Evolutionary conservation across 768 basidiomycete species (phyloP).

Genomic region (Kwoniella newhampshirensis): DNA sequence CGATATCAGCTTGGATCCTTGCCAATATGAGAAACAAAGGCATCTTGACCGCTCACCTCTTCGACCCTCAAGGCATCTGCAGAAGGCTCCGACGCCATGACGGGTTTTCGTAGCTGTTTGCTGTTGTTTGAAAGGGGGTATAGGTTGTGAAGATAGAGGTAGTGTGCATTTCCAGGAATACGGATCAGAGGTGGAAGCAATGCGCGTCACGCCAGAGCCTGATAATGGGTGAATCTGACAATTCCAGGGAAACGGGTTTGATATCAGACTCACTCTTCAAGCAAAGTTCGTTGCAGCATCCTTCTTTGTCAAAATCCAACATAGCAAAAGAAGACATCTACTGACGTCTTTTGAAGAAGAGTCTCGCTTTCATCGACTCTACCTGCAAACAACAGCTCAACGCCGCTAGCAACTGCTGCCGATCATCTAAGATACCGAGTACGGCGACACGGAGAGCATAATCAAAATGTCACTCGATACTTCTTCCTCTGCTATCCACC

Average conservation of each 20-base stretch:
- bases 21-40: background rate
- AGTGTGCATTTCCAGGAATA: too few species aligned
- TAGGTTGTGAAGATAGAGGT: background rate
- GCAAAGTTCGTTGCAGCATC: too few species aligned
- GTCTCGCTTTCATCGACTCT: too few species aligned
- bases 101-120: too few species aligned
- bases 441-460: background rate
- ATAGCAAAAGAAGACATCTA: too few species aligned
- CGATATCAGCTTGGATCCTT: background rate
- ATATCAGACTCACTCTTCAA: background rate
- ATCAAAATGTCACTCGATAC: constrained; percentile 45
- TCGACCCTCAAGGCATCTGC: constrained; percentile 19
- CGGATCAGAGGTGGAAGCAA: too few species aligned
- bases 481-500: constrained; percentile 44
- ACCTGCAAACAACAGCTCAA: too few species aligned
- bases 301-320: too few species aligned
- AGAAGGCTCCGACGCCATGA: constrained; percentile 14
- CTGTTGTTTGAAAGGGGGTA: too few species aligned
- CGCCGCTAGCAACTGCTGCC: too few species aligned
- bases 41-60: constrained; percentile 14
- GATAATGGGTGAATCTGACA: constrained; percentile 1
- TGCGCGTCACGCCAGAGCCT: constrained; percentile 10
- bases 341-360: too few species aligned
- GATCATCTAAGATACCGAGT: too few species aligned
- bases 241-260: background rate